Evolutionary conservation across 495 filamentous ascomycete species (phyloP).

Genomic region (Penicillium cosmopolitanum): DNA sequence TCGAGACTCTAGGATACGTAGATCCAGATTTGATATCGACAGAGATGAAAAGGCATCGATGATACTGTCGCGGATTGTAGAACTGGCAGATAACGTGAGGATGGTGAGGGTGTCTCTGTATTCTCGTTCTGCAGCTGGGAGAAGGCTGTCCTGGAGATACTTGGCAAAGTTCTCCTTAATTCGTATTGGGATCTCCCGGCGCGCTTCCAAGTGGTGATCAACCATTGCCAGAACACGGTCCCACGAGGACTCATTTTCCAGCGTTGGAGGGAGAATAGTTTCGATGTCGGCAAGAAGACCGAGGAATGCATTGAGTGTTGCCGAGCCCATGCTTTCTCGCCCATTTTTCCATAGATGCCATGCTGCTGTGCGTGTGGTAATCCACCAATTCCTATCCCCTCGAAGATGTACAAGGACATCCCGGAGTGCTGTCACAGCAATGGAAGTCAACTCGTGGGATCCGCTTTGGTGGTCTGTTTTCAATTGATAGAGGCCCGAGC

Average conservation of each 20-base stretch:
- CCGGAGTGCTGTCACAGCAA: constrained; percentile 51
- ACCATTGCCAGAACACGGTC: constrained; percentile 32
- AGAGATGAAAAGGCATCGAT: constrained; percentile 32
- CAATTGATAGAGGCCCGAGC: constrained; percentile 48
- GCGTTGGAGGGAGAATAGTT: constrained; percentile 14
- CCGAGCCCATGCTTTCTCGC: constrained; percentile 64
- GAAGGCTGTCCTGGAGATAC: constrained; percentile 38
- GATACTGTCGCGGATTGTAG: constrained; percentile 57
- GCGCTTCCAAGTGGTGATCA: constrained; percentile 34
- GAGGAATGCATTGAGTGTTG: constrained; percentile 57
- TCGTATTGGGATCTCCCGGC: constrained; percentile 25
- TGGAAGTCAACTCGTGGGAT: constrained; percentile 56
- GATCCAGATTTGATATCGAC: constrained; percentile 44
- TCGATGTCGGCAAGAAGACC: constrained; percentile 46
- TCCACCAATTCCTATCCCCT: constrained; percentile 51
- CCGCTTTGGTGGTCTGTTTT: constrained; percentile 59
- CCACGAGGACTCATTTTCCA: constrained; percentile 30
- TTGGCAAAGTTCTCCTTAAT: constrained; percentile 40
- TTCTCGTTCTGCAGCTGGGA: constrained; percentile 19
- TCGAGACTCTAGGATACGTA: constrained; percentile 66
- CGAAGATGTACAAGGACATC: constrained; percentile 40
- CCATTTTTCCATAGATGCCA: constrained; percentile 70
- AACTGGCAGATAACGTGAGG: constrained; percentile 63
- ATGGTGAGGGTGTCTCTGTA: constrained; percentile 42
- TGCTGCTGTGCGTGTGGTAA: constrained; percentile 53